Evolutionary conservation across 805 yeast species (phyloP), one percentile per base, ranked within the genome.

Genomic region (Metschnikowia arizonensis): DNA sequence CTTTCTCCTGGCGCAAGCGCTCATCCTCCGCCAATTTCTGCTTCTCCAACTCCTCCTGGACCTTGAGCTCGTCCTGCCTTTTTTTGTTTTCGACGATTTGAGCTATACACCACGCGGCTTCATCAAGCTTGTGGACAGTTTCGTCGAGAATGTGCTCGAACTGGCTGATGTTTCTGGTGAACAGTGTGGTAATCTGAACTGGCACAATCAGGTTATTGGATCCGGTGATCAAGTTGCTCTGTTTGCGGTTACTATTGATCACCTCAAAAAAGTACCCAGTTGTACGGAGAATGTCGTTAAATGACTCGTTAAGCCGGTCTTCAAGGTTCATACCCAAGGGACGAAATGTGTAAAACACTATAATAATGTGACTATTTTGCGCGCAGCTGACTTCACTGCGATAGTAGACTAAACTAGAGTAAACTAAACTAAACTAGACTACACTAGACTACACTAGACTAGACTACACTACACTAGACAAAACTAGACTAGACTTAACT

Each of bases 81-180:
- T 68, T 73, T 50, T 63, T 66, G 54, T 61, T 69, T 50, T 71
- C 73, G 26, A 70, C 54, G 41, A 71, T 70, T 47, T 64, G 69
- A 45, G 64, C 74, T 4, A 71, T 57, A 45, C 75, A 71, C 76
- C 76, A 71, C 31, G 60, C 56, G 2, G 73, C 68, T 41, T 71
- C 75, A 51, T 69, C 70, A 49, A 71, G 65, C 50, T 69, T 69
- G 43, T 61, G 48, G 9, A 65, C 58, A 2, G 74, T 66, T 6
- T 71, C 75, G 50, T 71, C 76, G n/a, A 71, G 58, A 25, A 69
- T 61, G 44, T 62, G 72, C 48, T 71, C 75, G 46, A 71, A 70
- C 37, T 62, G 63, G 33, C 59, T 51, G n/a, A 71, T 60, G 48
- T 64, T 63, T 37, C 52, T 54, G 10, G 66, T 53, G 19, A 71